Conservation (phyloP, 2,329 filamentous ascomycete genomes). For the Tricladium varicosporioides region DNA sequence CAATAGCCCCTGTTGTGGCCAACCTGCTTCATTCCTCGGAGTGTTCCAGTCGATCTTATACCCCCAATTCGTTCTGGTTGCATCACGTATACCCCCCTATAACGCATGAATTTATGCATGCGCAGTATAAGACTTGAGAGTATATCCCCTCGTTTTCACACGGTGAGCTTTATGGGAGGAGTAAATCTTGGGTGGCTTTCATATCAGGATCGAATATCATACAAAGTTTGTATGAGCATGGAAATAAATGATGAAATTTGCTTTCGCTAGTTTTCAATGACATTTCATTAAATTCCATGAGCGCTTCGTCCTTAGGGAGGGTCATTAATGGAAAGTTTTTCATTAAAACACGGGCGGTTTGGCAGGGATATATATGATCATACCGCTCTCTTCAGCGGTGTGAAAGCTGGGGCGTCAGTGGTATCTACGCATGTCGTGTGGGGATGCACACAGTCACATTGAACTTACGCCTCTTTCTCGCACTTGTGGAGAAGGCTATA, state of each 20-base stretch:
- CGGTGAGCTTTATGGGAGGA: not conserved
- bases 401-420: not conserved
- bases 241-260: not conserved
- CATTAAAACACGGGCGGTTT: not conserved
- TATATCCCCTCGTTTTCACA: slow-evolving; percentile 1
- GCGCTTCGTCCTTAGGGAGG: not conserved
- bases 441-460: not conserved
- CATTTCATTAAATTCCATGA: not conserved
- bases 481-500: not conserved
- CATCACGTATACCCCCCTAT: slow-evolving; percentile 11
- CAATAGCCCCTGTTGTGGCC: not conserved
- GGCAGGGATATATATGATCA: slow-evolving; percentile 8
- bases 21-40: slow-evolving; percentile 1
- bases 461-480: not conserved
- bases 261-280: not conserved
- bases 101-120: slow-evolving; percentile 18
- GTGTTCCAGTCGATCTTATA: slow-evolving; percentile 13
- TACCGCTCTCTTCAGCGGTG: slow-evolving; percentile 1
- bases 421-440: not conserved
- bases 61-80: slow-evolving; percentile 2
- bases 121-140: slow-evolving; percentile 7
- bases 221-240: not conserved
- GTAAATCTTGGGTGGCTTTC: not conserved
- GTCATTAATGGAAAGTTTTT: not conserved
- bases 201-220: slow-evolving; percentile 2